phyloP scores from a whole-genome alignment of 306 rosid genomes.

The Malus domestica region ASM211411v1 NC_041790.1:12380001-12380500 shows the following conservation, averaged over 20 bases:
- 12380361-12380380: too few relatives aligned
- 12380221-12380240: neutral
- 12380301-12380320: too few relatives aligned
- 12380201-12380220: neutral
- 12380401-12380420: too few relatives aligned
- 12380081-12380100: neutral
- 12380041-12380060: conserved; percentile 65
- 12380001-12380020: conserved; percentile 61
- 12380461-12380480: too few relatives aligned
- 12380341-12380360: fast-evolving
- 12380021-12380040: conserved; percentile 13
- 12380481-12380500: too few relatives aligned
- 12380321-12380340: too few relatives aligned
- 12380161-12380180: conserved; percentile 35
- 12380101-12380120: conserved; percentile 1
- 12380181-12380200: neutral
- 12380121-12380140: neutral
- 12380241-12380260: neutral
- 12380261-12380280: neutral
- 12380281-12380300: too few relatives aligned
- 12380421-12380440: too few relatives aligned
- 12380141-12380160: conserved; percentile 22
- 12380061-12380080: conserved; percentile 26
- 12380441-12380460: too few relatives aligned
- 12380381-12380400: too few relatives aligned